Percentiles rank a stretch among this genome's conserved stretches.
These are phyloP conservation scores for Gaeumannomyces sp. DNA, from an alignment of 2,329 filamentous ascomycete species.

Conservation along the genomic window DNA sequence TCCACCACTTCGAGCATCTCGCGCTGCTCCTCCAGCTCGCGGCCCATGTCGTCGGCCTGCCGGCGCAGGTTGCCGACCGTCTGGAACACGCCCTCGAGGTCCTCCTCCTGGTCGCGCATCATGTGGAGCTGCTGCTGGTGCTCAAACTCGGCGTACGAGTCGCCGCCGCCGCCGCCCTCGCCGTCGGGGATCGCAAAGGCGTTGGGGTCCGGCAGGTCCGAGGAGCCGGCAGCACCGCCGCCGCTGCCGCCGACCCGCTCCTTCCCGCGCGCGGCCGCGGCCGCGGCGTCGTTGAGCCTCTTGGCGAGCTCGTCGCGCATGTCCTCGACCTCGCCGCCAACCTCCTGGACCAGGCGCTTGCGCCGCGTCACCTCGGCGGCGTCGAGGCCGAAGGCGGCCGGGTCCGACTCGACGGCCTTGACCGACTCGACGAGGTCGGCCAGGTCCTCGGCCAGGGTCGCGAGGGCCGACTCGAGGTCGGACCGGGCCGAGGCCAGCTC, in stretches of 20 bases:
- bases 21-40: slow-evolving; percentile 90
- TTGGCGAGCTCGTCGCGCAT: slow-evolving; percentile 79
- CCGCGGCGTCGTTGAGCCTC: slow-evolving; percentile 37
- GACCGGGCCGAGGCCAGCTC: slow-evolving; percentile 75
- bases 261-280: slow-evolving; percentile 16
- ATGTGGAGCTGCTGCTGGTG: slow-evolving; percentile 85
- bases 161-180: slow-evolving; percentile 32
- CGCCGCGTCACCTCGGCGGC: slow-evolving; percentile 75
- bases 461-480: slow-evolving; percentile 61
- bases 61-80: slow-evolving; percentile 86
- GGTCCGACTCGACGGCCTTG: slow-evolving; percentile 78
- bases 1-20: slow-evolving; percentile 86
- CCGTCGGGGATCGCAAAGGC: slow-evolving; percentile 54
- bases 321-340: slow-evolving; percentile 80
- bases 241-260: slow-evolving; percentile 24
- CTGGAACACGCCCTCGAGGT: slow-evolving; percentile 84
- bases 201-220: slow-evolving; percentile 47
- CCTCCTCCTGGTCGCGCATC: slow-evolving; percentile 91
- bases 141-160: slow-evolving; percentile 73
- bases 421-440: slow-evolving; percentile 84
- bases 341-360: slow-evolving; percentile 76
- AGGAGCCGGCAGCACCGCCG: slow-evolving; percentile 24
- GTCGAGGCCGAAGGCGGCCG: slow-evolving; percentile 80
- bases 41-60: slow-evolving; percentile 93
- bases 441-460: slow-evolving; percentile 73